Base-by-base conservation (phyloP, 345 rosid species). In the Triadica sebifera region DNA sequence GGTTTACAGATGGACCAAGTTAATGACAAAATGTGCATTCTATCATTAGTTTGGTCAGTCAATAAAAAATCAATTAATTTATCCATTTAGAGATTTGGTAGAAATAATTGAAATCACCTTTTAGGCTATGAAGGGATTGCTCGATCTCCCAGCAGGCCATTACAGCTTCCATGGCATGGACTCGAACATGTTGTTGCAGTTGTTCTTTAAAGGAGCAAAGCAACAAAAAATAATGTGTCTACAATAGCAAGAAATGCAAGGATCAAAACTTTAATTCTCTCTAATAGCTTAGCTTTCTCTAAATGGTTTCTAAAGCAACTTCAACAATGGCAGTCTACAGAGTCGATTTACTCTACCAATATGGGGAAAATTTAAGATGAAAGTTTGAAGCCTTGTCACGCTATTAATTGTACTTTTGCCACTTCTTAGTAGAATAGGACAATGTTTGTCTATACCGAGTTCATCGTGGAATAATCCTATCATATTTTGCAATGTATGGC, bases 141-240 rank as follows among this genome's bases (percentile, higher is more conserved):
- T 96, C 98, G 59, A 96, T 89, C 82, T 93, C 98, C 99, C 99
- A 95, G 81, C 99, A 95, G 58, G 99, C 98, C 98, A 95, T 93
- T 41, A 93, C 99, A 12, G 99, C 99, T 84, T 95, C 99, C 99
- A 95, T 95, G 6, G 98, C 98, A 81, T 95, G 99, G 74, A 95
- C 98, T 65, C 99, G 90, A 13, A 95, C 99, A 59, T 95, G 99
- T 75, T 95, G 97, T 79, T 95, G 99, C 61, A 95, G 80, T 85
- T 93, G 99, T 75, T 95, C 99, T 89, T 95, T 95, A 68, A 95
- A 95, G 10, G 97, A 88, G 65, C 99, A 95, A 20, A 93, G 89
- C 85, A 95, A 81, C 72, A 93, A 82, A 76, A 95, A 96, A 77
- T 93, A 95, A 84, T 95, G 98, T 45, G 97, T 89, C 99, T 95